Conservation (phyloP, 1,139 yeast species). For the Sugiyamaella japonica region DNA sequence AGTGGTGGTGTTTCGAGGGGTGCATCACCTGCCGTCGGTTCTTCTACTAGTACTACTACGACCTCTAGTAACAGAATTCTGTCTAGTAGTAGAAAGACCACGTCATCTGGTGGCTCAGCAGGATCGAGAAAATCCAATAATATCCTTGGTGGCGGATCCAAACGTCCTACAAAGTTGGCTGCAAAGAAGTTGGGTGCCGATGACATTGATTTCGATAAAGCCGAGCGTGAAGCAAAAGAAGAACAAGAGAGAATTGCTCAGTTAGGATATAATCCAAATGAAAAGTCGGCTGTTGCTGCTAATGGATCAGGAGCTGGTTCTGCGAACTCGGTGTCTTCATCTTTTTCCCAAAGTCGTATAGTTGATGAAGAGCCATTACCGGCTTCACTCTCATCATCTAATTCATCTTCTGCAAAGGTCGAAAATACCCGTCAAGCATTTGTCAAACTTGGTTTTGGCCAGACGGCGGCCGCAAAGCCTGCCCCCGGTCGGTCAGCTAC, state of each 20-base stretch:
- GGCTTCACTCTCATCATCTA: constrained; percentile 25
- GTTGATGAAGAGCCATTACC: constrained; percentile 20
- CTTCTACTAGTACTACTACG: constrained; percentile 24
- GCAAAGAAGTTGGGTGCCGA: constrained; percentile 52
- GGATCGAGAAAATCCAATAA: constrained; percentile 30
- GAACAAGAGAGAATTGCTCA: constrained; percentile 74
- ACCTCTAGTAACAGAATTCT: constrained; percentile 29
- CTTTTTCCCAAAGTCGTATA: constrained; percentile 20
- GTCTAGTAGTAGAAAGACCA: constrained; percentile 33
- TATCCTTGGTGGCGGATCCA: constrained; percentile 33
- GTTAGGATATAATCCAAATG: constrained; percentile 69
- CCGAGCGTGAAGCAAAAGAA: constrained; percentile 80
- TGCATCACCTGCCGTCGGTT: constrained; percentile 27
- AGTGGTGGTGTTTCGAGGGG: constrained; percentile 33
- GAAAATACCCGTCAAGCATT: constrained; percentile 30
- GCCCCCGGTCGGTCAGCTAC: constrained; percentile 24
- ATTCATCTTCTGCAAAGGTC: constrained; percentile 24
- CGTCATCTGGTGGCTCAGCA: constrained; percentile 31
- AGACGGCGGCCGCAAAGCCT: constrained; percentile 36
- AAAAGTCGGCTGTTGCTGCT: constrained; percentile 32
- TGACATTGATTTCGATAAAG: constrained; percentile 87
- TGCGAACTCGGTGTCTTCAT: constrained; percentile 30
- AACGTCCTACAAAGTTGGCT: constrained; percentile 38
- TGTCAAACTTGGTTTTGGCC: constrained; percentile 43
- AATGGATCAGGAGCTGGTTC: constrained; percentile 41